Conservation (phyloP, 1,284 basidiomycete species). For the Moesziomyces sp. region DNA sequence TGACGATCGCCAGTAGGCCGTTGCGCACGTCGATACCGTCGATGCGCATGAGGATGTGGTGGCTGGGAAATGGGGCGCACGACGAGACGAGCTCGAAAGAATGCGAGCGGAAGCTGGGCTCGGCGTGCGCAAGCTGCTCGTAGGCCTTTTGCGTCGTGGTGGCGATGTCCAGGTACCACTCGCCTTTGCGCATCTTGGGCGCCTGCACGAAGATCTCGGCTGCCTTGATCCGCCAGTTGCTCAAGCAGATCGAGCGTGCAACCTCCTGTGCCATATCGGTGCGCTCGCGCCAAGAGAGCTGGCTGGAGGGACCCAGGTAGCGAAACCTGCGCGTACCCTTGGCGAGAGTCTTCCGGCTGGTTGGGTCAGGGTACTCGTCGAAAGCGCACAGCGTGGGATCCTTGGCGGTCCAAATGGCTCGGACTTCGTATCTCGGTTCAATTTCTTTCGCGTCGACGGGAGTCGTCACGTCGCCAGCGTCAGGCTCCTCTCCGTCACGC, state of each 20-base stretch:
- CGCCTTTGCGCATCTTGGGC: no score
- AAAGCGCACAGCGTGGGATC: background rate
- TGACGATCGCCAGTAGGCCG: background rate
- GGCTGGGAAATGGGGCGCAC: background rate
- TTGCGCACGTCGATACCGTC: background rate
- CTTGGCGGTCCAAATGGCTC: no score
- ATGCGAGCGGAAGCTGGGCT: no score
- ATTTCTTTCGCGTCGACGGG: no score
- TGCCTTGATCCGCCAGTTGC: no score
- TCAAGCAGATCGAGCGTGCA: no score
- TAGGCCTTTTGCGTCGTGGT: background rate
- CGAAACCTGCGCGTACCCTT: background rate
- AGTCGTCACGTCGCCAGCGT: no score
- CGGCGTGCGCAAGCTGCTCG: background rate
- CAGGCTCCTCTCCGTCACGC: no score
- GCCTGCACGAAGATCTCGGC: no score
- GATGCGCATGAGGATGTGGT: background rate
- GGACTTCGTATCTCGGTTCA: no score
- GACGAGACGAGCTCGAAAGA: background rate
- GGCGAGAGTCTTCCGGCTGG: background rate
- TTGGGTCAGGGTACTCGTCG: background rate
- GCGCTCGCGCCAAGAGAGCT: background rate
- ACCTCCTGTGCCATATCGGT: no score
- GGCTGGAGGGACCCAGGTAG: background rate
- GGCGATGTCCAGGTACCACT: background rate